Evolutionary conservation across 2,329 filamentous ascomycete genomes (phyloP), one percentile per base, ranked within the genome.

Genomic region (Exophiala viscosa): DNA sequence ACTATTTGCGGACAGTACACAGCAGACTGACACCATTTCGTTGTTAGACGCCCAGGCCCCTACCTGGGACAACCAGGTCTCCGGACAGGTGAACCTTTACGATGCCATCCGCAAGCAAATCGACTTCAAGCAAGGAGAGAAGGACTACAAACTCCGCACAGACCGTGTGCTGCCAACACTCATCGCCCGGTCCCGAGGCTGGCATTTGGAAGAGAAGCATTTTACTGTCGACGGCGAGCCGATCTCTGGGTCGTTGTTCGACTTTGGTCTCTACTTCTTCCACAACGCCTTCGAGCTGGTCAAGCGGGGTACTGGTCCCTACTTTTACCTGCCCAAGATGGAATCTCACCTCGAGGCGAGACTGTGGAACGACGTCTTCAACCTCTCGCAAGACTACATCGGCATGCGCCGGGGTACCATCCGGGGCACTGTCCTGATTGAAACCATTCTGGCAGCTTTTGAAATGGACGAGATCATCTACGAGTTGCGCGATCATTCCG

Each of bases 391-490:
- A 75, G 93, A 99, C 76, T 90, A 87, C 75, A 83, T 96, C 67
- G 88, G 88, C 63, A 87, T 99, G 76, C 82, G 82, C 50, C 83
- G 93, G 55, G 93, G 93, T 50, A 97, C 90, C 49, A 95, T 97
- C 73, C 87, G 93, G 64, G 93, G 83, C 58, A 99, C 93, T 2
- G 92, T 97, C 35, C 78, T 99, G 64, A 97, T 99, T 67, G 93
- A 99, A 82, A 97, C 93, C 51, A 97, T 99, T 71, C 82, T 92
- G 39, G 93, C 93, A 38, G 93, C 92, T 13, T 99, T 99, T 67
- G 93, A 99, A 80, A 99, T 99, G 93, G 93, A 99, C 66, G 93
- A 99, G 84, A 97, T 99, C 74, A 97, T 99, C 75, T 99, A 96
- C 73, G 93, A 97, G 78, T 86, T 99, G 62, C 87, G 93, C 56